These are phyloP conservation scores for Gleditsia sinensis DNA, from an alignment of 306 rosid species.

Conservation along the genomic window DNA sequence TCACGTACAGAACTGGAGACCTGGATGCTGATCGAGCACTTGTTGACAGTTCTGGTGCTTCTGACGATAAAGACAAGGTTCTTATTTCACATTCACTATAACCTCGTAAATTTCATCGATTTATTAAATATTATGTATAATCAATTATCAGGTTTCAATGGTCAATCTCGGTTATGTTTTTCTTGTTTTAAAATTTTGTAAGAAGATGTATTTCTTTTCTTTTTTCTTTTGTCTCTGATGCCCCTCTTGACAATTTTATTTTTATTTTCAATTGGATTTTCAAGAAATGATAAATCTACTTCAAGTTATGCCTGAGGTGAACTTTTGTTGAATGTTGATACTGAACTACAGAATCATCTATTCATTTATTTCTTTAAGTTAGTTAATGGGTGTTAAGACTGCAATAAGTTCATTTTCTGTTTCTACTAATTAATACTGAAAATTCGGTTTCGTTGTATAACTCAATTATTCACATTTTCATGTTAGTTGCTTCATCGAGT, in stretches of 20 bases:
- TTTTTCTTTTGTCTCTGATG: background rate
- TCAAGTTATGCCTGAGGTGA: background rate
- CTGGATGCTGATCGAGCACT: conserved; percentile 51
- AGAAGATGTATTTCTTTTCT: background rate
- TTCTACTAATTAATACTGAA: background rate
- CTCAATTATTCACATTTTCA: conserved; percentile 6
- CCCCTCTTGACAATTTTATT: background rate
- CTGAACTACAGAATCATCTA: background rate
- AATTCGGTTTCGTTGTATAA: background rate
- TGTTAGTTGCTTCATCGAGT: conserved; percentile 43
- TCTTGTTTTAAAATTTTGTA: conserved; percentile 4
- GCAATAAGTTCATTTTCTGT: background rate
- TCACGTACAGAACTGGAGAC: conserved; percentile 47
- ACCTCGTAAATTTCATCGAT: background rate
- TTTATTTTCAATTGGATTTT: background rate
- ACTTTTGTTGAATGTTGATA: background rate
- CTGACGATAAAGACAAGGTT: conserved; percentile 66
- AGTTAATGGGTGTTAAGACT: background rate
- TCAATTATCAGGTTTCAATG: background rate
- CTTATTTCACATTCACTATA: conserved; percentile 7
- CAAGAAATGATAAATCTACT: conserved; percentile 7
- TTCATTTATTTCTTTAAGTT: background rate
- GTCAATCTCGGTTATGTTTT: background rate
- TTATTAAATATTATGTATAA: background rate
- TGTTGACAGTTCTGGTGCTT: conserved; percentile 41